Evolutionary conservation across 2,329 filamentous ascomycete species (phyloP), one percentile per base, ranked within the genome.

Genomic region (Phaeoacremonium minimum): DNA sequence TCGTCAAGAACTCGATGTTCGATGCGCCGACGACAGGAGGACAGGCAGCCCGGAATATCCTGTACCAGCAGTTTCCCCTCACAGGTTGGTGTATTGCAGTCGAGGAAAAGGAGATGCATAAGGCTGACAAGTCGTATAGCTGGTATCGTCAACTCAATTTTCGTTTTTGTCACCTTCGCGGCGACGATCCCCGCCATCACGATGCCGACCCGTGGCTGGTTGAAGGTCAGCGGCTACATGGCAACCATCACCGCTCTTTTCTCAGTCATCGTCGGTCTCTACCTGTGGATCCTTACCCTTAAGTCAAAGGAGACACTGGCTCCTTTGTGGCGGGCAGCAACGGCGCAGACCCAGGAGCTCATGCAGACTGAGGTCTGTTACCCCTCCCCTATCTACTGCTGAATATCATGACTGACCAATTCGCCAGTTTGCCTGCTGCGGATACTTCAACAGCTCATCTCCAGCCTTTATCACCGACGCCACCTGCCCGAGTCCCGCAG

Each of bases 221-320:
- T 91, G 49, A 87, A 87, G 58, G 44, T 81, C 13, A 77, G 82
- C 39, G 80, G 76, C 33, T 85, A 78, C 63, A 58, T 85, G 53
- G 63, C 83, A 28, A 68, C 77, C n/a, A 37, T 78, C 29, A 80
- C 74, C 53, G 74, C 66, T 2, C 39, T 85, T 35, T 83, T 85
- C 59, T 85, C 77, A 15, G 61, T 87, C 52, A 61, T 75, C 38
- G 63, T 87, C 22, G 84, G 84, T 30, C 62, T 87, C 32, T 70
- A 73, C 44, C 67, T 87, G 44, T 88, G 84, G 87, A 75, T 88
- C 52, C 66, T 81, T 50, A 91, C 87, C 3, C 65, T 93, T 47
- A 73, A 70, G 49, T 82, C 82, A 31, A 76, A 83, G 52, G 69
- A 71, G 26, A 75, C 77, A 43, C 77, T 90, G 41, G 66, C 60